Conservation (phyloP, 345 rosid species). For the Gossypium anomalum region DNA sequence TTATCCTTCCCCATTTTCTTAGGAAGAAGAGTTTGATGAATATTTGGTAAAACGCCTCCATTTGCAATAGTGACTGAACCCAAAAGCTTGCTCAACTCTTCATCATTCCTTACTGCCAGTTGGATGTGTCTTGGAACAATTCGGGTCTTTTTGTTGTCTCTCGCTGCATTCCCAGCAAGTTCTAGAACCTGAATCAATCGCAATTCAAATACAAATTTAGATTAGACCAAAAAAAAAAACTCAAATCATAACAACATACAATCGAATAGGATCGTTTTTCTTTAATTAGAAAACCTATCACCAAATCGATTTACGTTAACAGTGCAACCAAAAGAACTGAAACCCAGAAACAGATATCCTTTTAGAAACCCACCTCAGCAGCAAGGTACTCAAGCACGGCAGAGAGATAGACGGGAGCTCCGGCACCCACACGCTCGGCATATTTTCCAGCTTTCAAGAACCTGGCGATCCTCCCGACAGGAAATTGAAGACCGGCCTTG, state of each 20-base stretch:
- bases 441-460: constrained; percentile 74
- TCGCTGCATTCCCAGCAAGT: constrained; percentile 76
- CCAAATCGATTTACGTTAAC: not conserved
- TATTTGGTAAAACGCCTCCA: constrained; percentile 71
- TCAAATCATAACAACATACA: not conserved
- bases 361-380: constrained; percentile 49
- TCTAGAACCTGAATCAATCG: constrained; percentile 41
- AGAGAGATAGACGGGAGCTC: constrained; percentile 76
- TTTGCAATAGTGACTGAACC: constrained; percentile 71
- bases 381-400: constrained; percentile 80
- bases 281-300: not conserved
- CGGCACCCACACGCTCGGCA: constrained; percentile 77
- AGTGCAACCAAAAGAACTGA: not conserved
- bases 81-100: constrained; percentile 66
- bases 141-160: constrained; percentile 68
- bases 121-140: constrained; percentile 75
- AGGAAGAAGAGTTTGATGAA: constrained; percentile 61
- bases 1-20: constrained; percentile 49
- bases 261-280: not conserved
- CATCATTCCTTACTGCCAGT: constrained; percentile 71
- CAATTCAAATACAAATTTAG: not conserved
- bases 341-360: not conserved
- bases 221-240: no score
- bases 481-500: constrained; percentile 77
- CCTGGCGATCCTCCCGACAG: constrained; percentile 72